phyloP scores from a whole-genome alignment of 1,284 basidiomycete genomes.

The Cerrena zonata region DNA sequence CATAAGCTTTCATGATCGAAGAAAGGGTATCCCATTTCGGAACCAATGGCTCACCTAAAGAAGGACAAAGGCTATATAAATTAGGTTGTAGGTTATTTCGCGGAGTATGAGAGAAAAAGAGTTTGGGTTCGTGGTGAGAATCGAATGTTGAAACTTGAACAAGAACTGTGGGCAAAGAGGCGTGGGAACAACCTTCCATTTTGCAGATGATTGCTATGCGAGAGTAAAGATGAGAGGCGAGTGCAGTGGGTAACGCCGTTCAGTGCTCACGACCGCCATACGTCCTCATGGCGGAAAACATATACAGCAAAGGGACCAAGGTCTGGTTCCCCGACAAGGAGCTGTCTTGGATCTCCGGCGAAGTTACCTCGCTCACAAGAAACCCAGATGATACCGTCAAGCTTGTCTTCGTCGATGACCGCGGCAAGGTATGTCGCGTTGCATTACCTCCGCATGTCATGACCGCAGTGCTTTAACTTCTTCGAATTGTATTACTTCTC shows the following conservation, averaged over 20 bases:
- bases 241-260: not conserved
- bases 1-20: too few relatives aligned
- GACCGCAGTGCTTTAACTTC: not conserved
- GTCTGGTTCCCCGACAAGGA: conserved; percentile 92
- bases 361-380: conserved; percentile 65
- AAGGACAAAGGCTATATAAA: too few relatives aligned
- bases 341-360: conserved; percentile 86
- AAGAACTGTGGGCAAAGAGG: not conserved
- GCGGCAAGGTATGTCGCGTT: conserved; percentile 62
- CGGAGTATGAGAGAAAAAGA: too few relatives aligned
- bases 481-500: not conserved
- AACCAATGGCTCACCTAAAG: too few relatives aligned
- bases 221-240: not conserved
- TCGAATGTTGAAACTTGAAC: too few relatives aligned
- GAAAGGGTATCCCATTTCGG: too few relatives aligned
- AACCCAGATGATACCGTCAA: conserved; percentile 65
- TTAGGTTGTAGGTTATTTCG: too few relatives aligned
- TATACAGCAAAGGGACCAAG: conserved; percentile 78
- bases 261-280: conserved; percentile 1
- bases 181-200: not conserved
- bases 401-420: conserved; percentile 78
- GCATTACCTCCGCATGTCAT: not conserved
- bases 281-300: conserved; percentile 69
- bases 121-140: not conserved
- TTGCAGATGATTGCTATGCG: not conserved